Conservation (phyloP, 768 basidiomycete species). For the Phylloporus sp. region DNA sequence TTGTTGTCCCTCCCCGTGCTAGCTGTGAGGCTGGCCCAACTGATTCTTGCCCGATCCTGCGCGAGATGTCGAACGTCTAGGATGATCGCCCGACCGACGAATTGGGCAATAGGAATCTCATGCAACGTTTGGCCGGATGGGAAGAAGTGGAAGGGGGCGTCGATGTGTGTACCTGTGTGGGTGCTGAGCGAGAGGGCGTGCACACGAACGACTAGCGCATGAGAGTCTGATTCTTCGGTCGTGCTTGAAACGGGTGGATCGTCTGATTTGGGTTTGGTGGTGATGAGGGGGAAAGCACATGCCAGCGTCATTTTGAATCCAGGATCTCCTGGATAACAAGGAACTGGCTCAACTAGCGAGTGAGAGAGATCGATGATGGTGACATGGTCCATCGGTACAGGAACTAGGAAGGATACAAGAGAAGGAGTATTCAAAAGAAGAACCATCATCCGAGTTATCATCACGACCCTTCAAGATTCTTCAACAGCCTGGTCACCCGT, state of each 20-base stretch:
- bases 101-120: constrained; percentile 49
- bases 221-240: constrained; percentile 17
- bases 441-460: neutral
- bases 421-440: neutral
- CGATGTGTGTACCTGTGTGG: constrained; percentile 78
- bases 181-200: constrained; percentile 51
- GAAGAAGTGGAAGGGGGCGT: constrained; percentile 74
- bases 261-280: neutral
- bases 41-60: constrained; percentile 43
- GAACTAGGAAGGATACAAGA: neutral
- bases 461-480: neutral
- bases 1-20: neutral
- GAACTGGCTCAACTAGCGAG: constrained; percentile 15
- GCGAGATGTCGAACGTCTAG: constrained; percentile 49
- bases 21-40: constrained; percentile 41
- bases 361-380: constrained; percentile 29
- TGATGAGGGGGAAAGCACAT: constrained; percentile 15
- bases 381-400: constrained; percentile 13
- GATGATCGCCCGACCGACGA: constrained; percentile 53
- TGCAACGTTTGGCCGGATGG: constrained; percentile 53
- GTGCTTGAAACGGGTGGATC: neutral
- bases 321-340: constrained; percentile 30
- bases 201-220: constrained; percentile 20
- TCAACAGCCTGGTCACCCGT: neutral
- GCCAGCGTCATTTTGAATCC: constrained; percentile 18